A percentile compares a stretch with the other conserved stretches of the same genome.
Conservation (phyloP, 139 green algal species). For the Auxenochlorella pyrenoidosa region DNA sequence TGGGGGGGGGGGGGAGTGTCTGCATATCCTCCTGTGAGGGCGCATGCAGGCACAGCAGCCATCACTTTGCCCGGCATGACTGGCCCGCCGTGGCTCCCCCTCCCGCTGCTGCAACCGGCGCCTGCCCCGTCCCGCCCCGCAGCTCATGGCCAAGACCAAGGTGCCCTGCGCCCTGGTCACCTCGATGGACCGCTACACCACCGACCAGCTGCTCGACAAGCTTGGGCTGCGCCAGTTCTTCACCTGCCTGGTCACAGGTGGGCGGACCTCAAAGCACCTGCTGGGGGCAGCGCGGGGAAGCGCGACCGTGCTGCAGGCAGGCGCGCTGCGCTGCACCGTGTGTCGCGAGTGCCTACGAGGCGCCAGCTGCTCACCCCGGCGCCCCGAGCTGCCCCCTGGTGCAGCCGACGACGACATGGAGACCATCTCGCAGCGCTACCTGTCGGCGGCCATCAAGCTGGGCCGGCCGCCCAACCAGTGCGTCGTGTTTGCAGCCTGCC, state of each 20-base stretch:
- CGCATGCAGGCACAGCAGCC: too few relatives aligned
- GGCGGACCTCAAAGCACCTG: too few relatives aligned
- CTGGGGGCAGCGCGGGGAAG: too few relatives aligned
- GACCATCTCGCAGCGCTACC: slow-evolving; percentile 73
- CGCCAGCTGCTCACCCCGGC: too few relatives aligned
- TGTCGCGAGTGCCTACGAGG: too few relatives aligned
- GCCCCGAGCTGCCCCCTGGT: slow-evolving; percentile 28
- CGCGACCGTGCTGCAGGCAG: too few relatives aligned
- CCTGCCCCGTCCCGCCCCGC: neutral
- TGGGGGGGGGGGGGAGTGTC: too few relatives aligned
- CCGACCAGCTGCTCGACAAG: slow-evolving; percentile 55
- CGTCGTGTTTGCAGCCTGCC: slow-evolving; percentile 79
- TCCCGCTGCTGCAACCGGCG: neutral
- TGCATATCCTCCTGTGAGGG: too few relatives aligned
- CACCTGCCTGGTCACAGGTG: slow-evolving; percentile 26
- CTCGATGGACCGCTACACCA: slow-evolving; percentile 52
- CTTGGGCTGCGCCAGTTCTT: slow-evolving; percentile 74
- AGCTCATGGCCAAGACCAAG: slow-evolving; percentile 60
- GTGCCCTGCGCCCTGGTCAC: slow-evolving; percentile 79
- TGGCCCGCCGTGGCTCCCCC: too few relatives aligned
- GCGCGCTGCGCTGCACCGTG: too few relatives aligned
- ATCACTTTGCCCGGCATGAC: too few relatives aligned
- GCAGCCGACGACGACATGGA: slow-evolving; percentile 90
- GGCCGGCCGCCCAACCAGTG: slow-evolving; percentile 84
- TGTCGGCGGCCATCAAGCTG: slow-evolving; percentile 88